Evolutionary conservation across 257 asterid genomes (phyloP), one percentile per base, ranked within the genome.

Genomic region (Echium plantagineum): DNA sequence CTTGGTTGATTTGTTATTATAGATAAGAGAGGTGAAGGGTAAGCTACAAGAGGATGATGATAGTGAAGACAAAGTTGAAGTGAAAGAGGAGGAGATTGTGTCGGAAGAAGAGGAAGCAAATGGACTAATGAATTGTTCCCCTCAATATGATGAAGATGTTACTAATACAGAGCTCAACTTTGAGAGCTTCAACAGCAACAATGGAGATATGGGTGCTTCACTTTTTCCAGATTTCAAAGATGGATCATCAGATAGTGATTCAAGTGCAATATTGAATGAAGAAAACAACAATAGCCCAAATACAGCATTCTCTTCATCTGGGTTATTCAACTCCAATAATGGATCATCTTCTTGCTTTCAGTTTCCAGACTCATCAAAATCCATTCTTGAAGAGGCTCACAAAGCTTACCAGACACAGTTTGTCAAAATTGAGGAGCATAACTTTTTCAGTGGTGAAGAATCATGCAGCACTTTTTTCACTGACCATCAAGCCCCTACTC

Each of bases 401-500:
- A 82, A 64, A 57, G 63, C 66, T 20, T 71, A 78, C 24, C 84
- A 72, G 56, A 67, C 86, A 31, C 94, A 79, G 71, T 70, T 75
- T 46, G 94, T 90, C 52, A 87, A 86, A 68, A 75, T 87, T 52
- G 97, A 86, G 72, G 96, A 90, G 69, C 94, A 84, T 58, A 83
- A 84, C 62, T 89, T 89, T 62, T 74, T 84, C 48, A 64, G 67
- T 47, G 84, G 83, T 0, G 97, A 89, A 49, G 97, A 89, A 24
- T 73, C 90, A 0, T 89, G 97, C 85, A 81, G 80, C 51, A 74
- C 75, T 59, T 61, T 89, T 66, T 87, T 89, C 57, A 59, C 85
- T 22, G 97, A 90, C 54, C 93, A 85, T 48, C 96, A 86, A 67
- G 77, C 97, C 58, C 97, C 97, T 4, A 76, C 85, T 16, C 90